Conservation (phyloP, 257 asterid genomes). For the Plantago major region DNA sequence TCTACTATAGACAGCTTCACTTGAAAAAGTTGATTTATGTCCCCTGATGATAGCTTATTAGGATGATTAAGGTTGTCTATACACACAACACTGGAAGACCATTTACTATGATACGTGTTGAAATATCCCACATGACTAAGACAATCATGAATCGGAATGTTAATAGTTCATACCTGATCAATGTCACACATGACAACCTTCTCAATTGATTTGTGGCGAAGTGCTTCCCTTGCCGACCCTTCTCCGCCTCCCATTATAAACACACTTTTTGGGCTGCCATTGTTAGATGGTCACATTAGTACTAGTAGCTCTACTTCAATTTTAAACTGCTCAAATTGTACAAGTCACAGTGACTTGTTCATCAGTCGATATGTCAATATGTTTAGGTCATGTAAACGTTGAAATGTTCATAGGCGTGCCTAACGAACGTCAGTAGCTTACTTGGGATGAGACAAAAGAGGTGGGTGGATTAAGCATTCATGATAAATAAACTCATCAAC, state of each 20-base stretch:
- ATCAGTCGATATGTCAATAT: too few species aligned
- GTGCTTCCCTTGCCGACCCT: constrained; percentile 97
- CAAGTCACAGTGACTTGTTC: too few species aligned
- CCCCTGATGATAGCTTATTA: constrained; percentile 7
- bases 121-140: too few species aligned
- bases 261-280: constrained; percentile 62
- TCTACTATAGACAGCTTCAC: constrained; percentile 9
- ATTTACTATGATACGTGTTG: too few species aligned
- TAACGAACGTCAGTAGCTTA: constrained; percentile 19
- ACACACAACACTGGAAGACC: not conserved
- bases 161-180: constrained; percentile 77
- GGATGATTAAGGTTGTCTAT: constrained; percentile 22
- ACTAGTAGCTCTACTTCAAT: too few species aligned
- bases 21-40: constrained; percentile 9
- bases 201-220: constrained; percentile 68
- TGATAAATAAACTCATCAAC: constrained; percentile 92
- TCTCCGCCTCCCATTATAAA: constrained; percentile 99
- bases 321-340: too few species aligned
- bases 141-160: too few species aligned
- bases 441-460: constrained; percentile 90
- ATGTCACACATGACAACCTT: constrained; percentile 97
- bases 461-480: constrained; percentile 92
- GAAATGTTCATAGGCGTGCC: too few species aligned
- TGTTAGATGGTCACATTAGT: not conserved
- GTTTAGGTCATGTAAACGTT: too few species aligned